A percentile compares a stretch with the other conserved stretches of the same genome.
Evolutionary conservation across 148 eudicot species (phyloP).

Genomic region (Chenopodium album): DNA sequence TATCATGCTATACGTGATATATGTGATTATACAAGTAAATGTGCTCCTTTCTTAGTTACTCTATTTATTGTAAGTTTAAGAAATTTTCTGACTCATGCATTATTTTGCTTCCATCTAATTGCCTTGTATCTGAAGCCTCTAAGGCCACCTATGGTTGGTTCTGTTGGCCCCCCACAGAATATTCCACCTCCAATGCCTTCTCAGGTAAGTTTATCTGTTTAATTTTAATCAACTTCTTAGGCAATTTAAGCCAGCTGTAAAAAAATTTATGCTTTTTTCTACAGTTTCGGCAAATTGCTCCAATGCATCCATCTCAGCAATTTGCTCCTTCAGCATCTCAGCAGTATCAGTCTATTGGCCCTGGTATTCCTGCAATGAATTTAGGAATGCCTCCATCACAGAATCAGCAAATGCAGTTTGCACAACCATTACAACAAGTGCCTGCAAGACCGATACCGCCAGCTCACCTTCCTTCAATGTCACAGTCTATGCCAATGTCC

Average conservation of each 20-base stretch:
- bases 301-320: conserved; percentile 63
- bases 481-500: conserved; percentile 50
- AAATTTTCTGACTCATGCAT: conserved; percentile 2
- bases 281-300: conserved; percentile 66
- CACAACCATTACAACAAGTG: conserved; percentile 57
- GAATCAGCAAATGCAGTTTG: conserved; percentile 57
- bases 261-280: conserved; percentile 18
- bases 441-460: conserved; percentile 50
- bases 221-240: background rate
- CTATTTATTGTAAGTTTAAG: background rate
- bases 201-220: conserved; percentile 51
- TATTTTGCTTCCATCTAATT: background rate
- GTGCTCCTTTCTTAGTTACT: background rate
- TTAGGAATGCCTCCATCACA: conserved; percentile 58
- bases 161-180: conserved; percentile 54
- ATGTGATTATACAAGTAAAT: background rate
- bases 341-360: conserved; percentile 65
- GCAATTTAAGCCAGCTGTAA: background rate
- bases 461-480: conserved; percentile 48
- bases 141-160: conserved; percentile 56
- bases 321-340: conserved; percentile 56
- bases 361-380: conserved; percentile 39
- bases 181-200: conserved; percentile 66
- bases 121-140: conserved; percentile 41
- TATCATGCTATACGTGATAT: background rate